Conservation (phyloP, 805 yeast genomes). For the Metschnikowia baotianmanensis region DNA sequence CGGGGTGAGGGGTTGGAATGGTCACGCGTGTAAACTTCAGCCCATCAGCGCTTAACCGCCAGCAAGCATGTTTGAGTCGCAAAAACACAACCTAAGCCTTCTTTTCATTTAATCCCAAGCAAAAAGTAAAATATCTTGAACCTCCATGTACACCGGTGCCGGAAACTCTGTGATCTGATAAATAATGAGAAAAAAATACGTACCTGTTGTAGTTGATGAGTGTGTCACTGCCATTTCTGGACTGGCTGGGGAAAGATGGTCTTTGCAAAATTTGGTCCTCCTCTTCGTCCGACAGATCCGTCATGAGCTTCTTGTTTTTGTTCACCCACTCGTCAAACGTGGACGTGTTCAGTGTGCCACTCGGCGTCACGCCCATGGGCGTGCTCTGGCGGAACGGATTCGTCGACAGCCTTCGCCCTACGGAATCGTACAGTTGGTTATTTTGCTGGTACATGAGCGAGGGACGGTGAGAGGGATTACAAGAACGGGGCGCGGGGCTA, state of each 20-base stretch:
- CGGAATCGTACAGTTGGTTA: slow-evolving; percentile 32
- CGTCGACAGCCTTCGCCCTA: slow-evolving; percentile 51
- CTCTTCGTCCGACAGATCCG: slow-evolving; percentile 42
- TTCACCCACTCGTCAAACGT: slow-evolving; percentile 60
- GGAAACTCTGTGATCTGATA: no score
- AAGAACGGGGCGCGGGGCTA: no score
- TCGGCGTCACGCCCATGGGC: slow-evolving; percentile 18
- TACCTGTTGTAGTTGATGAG: slow-evolving; percentile 35
- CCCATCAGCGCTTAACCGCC: no score
- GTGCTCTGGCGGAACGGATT: slow-evolving; percentile 61
- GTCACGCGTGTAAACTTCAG: no score
- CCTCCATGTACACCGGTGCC: no score
- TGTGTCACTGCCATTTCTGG: slow-evolving; percentile 36
- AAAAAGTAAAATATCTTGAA: no score
- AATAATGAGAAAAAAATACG: slow-evolving; percentile 16
- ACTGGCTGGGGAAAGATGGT: slow-evolving; percentile 27
- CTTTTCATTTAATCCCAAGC: no score
- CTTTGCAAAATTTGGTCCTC: slow-evolving; percentile 25
- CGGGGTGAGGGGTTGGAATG: no score
- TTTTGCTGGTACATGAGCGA: slow-evolving; percentile 40
- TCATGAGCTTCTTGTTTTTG: slow-evolving; percentile 40
- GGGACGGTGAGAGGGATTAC: not conserved
- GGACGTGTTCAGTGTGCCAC: slow-evolving; percentile 12
- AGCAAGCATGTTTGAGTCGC: no score
- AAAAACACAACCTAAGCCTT: no score